These are phyloP conservation scores for Exserohilum rostratum DNA, from an alignment of 2,329 filamentous ascomycete genomes.

Conservation along the genomic window DNA sequence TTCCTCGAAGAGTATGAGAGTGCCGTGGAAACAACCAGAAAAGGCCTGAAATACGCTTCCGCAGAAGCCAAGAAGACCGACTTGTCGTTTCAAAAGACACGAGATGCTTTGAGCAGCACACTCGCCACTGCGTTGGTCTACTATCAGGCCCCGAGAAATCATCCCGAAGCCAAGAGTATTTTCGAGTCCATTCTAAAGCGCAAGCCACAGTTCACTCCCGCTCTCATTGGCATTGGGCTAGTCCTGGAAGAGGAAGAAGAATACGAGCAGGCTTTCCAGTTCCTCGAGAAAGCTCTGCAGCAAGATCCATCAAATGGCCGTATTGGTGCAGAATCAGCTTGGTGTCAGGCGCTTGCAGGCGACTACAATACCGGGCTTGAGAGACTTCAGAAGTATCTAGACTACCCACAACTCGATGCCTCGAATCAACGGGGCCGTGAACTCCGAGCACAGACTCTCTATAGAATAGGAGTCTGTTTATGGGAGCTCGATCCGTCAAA, in stretches of 20 bases:
- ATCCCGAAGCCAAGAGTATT: slow-evolving; percentile 82
- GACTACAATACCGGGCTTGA: slow-evolving; percentile 71
- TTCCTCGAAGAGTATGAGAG: slow-evolving; percentile 84
- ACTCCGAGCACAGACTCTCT: slow-evolving; percentile 83
- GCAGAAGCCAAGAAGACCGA: slow-evolving; percentile 71
- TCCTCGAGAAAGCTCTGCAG: slow-evolving; percentile 75
- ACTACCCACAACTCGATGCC: slow-evolving; percentile 62
- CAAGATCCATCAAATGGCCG: slow-evolving; percentile 76
- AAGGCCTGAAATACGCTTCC: slow-evolving; percentile 67
- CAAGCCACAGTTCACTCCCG: slow-evolving; percentile 76
- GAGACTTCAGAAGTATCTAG: slow-evolving; percentile 73
- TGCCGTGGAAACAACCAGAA: slow-evolving; percentile 78
- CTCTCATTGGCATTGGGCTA: slow-evolving; percentile 86
- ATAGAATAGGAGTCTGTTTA: slow-evolving; percentile 83
- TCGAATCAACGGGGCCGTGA: slow-evolving; percentile 67
- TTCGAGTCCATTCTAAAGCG: slow-evolving; percentile 82
- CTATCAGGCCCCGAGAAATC: slow-evolving; percentile 87
- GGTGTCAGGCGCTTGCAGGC: slow-evolving; percentile 85
- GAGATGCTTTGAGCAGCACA: slow-evolving; percentile 75
- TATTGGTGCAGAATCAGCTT: slow-evolving; percentile 85
- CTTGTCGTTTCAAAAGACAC: slow-evolving; percentile 62
- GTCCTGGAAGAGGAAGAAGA: slow-evolving; percentile 95
- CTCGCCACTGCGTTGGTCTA: slow-evolving; percentile 89
- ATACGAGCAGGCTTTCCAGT: slow-evolving; percentile 79
- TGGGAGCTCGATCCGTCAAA: slow-evolving; percentile 83